Percentiles rank a stretch among this genome's conserved stretches.
phyloP scores from a whole-genome alignment of 1,284 basidiomycete genomes.

The Hemileia vastatrix region DNA sequence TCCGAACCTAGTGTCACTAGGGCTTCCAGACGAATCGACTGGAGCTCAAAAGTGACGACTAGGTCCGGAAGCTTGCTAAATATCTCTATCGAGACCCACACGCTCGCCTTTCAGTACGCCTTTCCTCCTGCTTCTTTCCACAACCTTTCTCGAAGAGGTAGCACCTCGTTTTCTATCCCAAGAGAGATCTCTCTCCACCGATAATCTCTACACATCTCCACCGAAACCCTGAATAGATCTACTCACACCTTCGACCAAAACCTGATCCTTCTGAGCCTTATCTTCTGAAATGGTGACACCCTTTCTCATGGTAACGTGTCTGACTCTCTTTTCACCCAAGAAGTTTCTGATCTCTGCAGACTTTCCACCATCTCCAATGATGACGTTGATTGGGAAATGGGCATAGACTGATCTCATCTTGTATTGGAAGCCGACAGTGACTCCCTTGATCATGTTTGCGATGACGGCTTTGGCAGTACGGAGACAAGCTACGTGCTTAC shows the following conservation, averaged over 20 bases:
- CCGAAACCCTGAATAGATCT: too few species aligned
- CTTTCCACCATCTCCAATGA: conserved; percentile 40
- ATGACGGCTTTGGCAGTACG: conserved; percentile 42
- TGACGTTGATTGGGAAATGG: conserved; percentile 46
- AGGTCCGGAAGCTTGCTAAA: too few species aligned
- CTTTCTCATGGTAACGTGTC: conserved; percentile 80
- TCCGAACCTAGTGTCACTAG: too few species aligned
- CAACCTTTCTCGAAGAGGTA: too few species aligned
- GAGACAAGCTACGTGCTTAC: conserved; percentile 45
- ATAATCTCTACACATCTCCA: background rate
- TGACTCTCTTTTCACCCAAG: conserved; percentile 52
- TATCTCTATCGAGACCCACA: too few species aligned
- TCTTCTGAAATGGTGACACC: conserved; percentile 83
- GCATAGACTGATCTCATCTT: conserved; percentile 46
- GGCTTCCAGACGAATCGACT: too few species aligned
- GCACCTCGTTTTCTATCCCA: too few species aligned
- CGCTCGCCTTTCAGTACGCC: too few species aligned
- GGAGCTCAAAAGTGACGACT: too few species aligned
- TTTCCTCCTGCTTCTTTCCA: too few species aligned
- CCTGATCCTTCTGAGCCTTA: conserved; percentile 79
- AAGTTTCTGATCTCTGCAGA: conserved; percentile 45
- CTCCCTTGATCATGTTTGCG: conserved; percentile 43
- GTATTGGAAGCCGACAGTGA: conserved; percentile 42
- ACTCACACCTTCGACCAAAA: conserved; percentile 40
- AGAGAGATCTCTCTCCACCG: too few species aligned